Evolutionary conservation across 2,329 filamentous ascomycete species (phyloP), one percentile per base, ranked within the genome.

Genomic region (Penicillium verrucosum): DNA sequence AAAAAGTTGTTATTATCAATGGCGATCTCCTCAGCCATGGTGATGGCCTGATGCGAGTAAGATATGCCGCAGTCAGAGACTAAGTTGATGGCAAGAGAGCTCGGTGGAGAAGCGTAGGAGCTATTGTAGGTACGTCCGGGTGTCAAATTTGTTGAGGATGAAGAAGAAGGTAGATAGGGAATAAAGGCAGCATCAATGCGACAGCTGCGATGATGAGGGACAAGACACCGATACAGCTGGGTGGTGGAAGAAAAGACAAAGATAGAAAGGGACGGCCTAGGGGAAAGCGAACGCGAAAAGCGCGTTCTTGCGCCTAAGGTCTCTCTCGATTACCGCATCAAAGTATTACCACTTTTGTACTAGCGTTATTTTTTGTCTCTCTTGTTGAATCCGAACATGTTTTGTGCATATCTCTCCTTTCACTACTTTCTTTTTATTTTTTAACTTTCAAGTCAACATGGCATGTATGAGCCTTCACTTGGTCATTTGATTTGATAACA

Each of bases 1-100:
- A 96, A 92, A 81, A 99, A 99, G 74, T 87, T 82, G 76, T 89
- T 88, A 80, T 88, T 90, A 81, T 97, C 92, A 81, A 99, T 97
- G 79, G 90, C 90, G 79, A 99, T 96, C 78, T 95, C 90, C 71
- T 87, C 85, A 66, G 82, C 82, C 85, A 88, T 88, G 48, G 44
- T 68, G 63, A 51, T 30, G 49, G 53, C 46, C 41, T 58, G 51
- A 46, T 49, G 51, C 52, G 59, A 60, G 58, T 51, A 57, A 55
- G 51, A 50, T 60, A 52, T 61, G 59, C 61, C 45, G 49, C 57
- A 60, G 56, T 54, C 46, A 60, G 52, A 55, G 36, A 52, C 37
- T 46, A 42, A 21, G 32, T 44, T 16, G 36, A 34, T 40, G 43
- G 43, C 36, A 25, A 36, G 16, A 50, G 23, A 32, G 54, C 36